phyloP scores from a whole-genome alignment of 2,329 filamentous ascomycete genomes.

The Colletotrichum magnum region DNA sequence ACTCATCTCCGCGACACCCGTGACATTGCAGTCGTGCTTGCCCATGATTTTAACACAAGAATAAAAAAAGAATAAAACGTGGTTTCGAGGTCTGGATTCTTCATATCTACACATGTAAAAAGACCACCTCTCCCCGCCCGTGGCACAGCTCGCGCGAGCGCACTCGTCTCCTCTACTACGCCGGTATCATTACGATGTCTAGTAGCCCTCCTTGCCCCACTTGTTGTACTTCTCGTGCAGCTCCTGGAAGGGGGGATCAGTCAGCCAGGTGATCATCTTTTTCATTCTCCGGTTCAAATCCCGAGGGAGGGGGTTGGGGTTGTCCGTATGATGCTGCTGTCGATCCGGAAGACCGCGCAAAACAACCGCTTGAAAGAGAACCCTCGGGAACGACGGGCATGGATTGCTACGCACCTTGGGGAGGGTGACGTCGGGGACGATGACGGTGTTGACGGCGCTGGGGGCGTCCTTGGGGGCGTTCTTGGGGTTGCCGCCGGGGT shows the following conservation, averaged over 20 bases:
- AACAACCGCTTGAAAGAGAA: not conserved
- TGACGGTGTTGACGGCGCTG: constrained; percentile 93
- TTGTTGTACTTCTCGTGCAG: constrained; percentile 99
- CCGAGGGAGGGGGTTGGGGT: not conserved
- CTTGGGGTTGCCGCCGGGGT: constrained; percentile 86
- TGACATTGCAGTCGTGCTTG: not conserved
- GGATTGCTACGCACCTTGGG: constrained; percentile 83
- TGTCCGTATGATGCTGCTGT: no score
- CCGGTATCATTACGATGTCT: constrained; percentile 46
- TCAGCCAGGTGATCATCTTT: constrained; percentile 28
- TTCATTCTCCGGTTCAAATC: not conserved
- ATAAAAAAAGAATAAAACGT: constrained; percentile 13
- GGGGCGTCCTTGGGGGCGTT: constrained; percentile 88
- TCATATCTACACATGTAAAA: constrained; percentile 41
- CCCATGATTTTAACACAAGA: not conserved
- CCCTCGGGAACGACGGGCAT: no score
- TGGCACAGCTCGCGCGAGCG: constrained; percentile 23
- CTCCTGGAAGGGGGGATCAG: constrained; percentile 65
- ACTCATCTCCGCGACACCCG: not conserved
- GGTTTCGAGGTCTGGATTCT: constrained; percentile 32
- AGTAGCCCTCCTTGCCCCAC: constrained; percentile 98
- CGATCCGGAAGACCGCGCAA: not conserved
- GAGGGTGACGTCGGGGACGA: constrained; percentile 93
- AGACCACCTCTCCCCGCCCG: constrained; percentile 19
- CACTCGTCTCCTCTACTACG: constrained; percentile 24